Evolutionary conservation across 2,329 filamentous ascomycete genomes (phyloP), one percentile per base, ranked within the genome.

Genomic region (Pyrenophora teres): DNA sequence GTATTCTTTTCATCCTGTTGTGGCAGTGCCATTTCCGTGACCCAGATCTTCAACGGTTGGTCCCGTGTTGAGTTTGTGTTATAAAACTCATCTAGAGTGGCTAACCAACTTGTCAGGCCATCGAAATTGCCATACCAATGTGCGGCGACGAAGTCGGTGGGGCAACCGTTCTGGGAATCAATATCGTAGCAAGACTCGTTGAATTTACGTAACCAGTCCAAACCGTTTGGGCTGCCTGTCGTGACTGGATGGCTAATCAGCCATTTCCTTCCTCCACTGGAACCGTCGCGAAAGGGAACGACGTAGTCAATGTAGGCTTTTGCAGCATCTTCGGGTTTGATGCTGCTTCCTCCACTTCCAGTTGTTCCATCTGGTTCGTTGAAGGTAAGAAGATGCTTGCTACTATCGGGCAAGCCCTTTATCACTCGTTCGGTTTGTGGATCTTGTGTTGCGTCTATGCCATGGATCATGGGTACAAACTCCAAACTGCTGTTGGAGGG

Each of bases 381-480:
- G 78, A 92, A 92, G 9, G 79, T 81, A 15, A 94, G 76, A 2
- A 90, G 81, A 62, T 90, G 84, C 33, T 92, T 83, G 3, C 80
- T 78, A 2, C 80, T 78, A 35, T 80, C 75, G 18, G 89, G 81
- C 31, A 87, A 76, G 1, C 62, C 58, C 63, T 77, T 79, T 39
- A 93, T 83, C 5, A 80, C 77, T 65, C 89, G 89, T 1, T 79
- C 76, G 1, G 81, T 85, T 63, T 77, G 75, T 18, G 76, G 64
- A 45, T 78, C 54, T 37, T 67, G 46, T 15, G 64, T 72, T 25
- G 63, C 71, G 3, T 76, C 57, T 8, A 83, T 77, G 21, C 88
- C 88, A 84, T 88, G 92, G 52, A 92, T 83, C 87, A 92, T 90
- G 37, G 90, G 90, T 1, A 92, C 83, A 70, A 91, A 94, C 69